A percentile compares a stretch with the other conserved stretches of the same genome.
Conservation (phyloP, 768 basidiomycete species). For the Zangia roseola region DNA sequence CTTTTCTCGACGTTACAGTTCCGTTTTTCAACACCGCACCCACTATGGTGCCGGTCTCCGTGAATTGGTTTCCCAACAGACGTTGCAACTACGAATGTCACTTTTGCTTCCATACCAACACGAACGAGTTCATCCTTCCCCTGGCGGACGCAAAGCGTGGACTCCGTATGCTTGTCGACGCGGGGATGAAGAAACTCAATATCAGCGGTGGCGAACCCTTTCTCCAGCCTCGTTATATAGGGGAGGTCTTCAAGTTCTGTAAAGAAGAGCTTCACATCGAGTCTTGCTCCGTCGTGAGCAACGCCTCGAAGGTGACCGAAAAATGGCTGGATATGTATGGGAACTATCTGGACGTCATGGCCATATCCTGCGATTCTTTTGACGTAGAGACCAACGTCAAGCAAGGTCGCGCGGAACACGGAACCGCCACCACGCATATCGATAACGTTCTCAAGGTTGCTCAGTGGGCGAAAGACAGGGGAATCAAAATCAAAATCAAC, state of each 20-base stretch:
- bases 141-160: slow-evolving; percentile 36
- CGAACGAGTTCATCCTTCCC: slow-evolving; percentile 34
- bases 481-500: slow-evolving; percentile 40
- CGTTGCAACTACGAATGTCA: slow-evolving; percentile 37
- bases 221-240: slow-evolving; percentile 37
- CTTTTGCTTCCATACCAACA: slow-evolving; percentile 43
- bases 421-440: slow-evolving; percentile 32
- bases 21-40: slow-evolving; percentile 15
- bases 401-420: slow-evolving; percentile 36
- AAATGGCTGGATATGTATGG: slow-evolving; percentile 41
- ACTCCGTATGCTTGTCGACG: slow-evolving; percentile 30
- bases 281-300: slow-evolving; percentile 35
- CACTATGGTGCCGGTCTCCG: slow-evolving; percentile 19
- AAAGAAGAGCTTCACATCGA: slow-evolving; percentile 38
- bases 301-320: slow-evolving; percentile 42
- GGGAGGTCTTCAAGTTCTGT: slow-evolving; percentile 37
- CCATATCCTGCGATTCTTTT: slow-evolving; percentile 43
- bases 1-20: slow-evolving; percentile 17
- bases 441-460: slow-evolving; percentile 35
- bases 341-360: slow-evolving; percentile 40
- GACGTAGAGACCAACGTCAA: slow-evolving; percentile 35
- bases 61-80: slow-evolving; percentile 28
- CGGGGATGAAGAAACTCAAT: slow-evolving; percentile 38
- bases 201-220: slow-evolving; percentile 40
- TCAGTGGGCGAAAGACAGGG: slow-evolving; percentile 34